Evolutionary conservation across 257 asterid species (phyloP).

Genomic region (Nicotiana undulata): DNA sequence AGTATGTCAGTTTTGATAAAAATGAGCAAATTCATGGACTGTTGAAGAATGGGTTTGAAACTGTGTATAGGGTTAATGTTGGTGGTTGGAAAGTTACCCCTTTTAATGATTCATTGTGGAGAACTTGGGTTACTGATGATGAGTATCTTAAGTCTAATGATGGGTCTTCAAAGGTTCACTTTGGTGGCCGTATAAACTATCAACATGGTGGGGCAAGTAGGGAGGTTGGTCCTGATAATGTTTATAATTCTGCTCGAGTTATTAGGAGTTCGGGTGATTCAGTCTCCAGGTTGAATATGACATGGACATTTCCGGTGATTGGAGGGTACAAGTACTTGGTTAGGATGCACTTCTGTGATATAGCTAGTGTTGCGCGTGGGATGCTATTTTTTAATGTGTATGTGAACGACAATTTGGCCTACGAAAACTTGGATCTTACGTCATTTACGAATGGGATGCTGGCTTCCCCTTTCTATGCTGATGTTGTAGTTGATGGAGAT

Average conservation of each 20-base stretch:
- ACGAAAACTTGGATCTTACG: conserved; percentile 67
- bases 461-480: conserved; percentile 94
- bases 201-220: conserved; percentile 71
- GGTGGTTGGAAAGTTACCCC: conserved; percentile 96
- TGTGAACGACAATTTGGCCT: conserved; percentile 66
- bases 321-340: conserved; percentile 58
- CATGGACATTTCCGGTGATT: conserved; percentile 59
- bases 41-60: conserved; percentile 63
- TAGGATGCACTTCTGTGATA: conserved; percentile 87
- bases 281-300: conserved; percentile 40
- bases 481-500: conserved; percentile 49
- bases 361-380: conserved; percentile 51
- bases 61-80: conserved; percentile 65
- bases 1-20: conserved; percentile 32
- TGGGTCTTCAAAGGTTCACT: conserved; percentile 31
- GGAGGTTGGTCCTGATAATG: conserved; percentile 88
- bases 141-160: conserved; percentile 26
- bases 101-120: conserved; percentile 87
- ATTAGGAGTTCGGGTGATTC: conserved; percentile 39
- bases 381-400: conserved; percentile 77
- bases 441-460: conserved; percentile 31
- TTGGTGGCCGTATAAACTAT: conserved; percentile 63
- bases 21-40: conserved; percentile 49
- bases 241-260: conserved; percentile 72
- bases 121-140: conserved; percentile 83